Base-by-base conservation (phyloP, 768 basidiomycete genomes). In the Hemileccinum rubropunctum region DNA sequence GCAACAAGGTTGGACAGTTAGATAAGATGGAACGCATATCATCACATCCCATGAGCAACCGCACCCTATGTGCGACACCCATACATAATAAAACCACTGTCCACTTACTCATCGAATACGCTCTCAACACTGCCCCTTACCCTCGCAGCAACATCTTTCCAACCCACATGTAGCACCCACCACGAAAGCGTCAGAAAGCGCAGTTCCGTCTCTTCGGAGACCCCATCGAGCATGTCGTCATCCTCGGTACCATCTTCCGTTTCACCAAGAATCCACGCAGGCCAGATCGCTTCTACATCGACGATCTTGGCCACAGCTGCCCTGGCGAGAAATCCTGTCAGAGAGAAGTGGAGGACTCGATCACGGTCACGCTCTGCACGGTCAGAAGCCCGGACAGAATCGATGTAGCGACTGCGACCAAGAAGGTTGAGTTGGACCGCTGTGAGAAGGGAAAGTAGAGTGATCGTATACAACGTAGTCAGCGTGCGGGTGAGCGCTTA, bases 81-180 rank as follows among this genome's bases (percentile, higher is more conserved):
- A 30, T 8, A 30, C 2, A 5, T 6, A 10, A 50, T 14, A 15
- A 48, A n/a, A 48, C 13, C 12, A 18, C 11, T 4, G 66, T 23
- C 10, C 13, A 72, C 88, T 56, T 52, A 95, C 94, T 82, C 81
- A 46, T 90, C 85, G 50, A 97, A 90, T 0, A 89, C 90, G 50
- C 86, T 85, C 59, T 91, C 85, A 0, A 94, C 91, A 0, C 80
- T 86, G 30, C 77, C 70, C 57, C 84, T 71, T 0, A 94, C 88
- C 34, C 89, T 73, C 55, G 83, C 82, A 0, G 80, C 83, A 0
- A 98, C 77, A 50, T 86, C 85, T 57, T 86, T 88, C 93, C 94
- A 95, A 0, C 95, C 93, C 4, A 92, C 86, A 62, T 97, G 85
- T 48, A 95, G 60, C 10, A 95, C 73, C 92, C 93, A 95, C 92